Conservation (phyloP, 2,329 filamentous ascomycete genomes). For the Venturia pyrina region DNA sequence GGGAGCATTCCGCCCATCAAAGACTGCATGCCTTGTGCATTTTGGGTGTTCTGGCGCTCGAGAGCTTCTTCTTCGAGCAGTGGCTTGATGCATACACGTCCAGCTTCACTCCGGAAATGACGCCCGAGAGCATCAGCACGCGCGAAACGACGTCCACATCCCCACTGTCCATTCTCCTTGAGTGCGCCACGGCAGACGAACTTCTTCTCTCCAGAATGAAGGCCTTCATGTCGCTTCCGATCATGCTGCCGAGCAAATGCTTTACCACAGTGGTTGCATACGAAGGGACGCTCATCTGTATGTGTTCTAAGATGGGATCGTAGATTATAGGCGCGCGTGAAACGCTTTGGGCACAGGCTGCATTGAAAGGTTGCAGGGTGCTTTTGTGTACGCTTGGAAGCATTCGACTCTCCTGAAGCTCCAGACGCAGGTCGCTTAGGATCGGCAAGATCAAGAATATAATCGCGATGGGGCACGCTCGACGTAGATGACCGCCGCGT, state of each 20-base stretch:
- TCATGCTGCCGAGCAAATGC: constrained; percentile 97
- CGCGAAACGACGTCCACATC: constrained; percentile 85
- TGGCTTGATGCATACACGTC: constrained; percentile 94
- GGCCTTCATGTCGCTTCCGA: constrained; percentile 88
- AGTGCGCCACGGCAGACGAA: constrained; percentile 93
- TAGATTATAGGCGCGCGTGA: constrained; percentile 92
- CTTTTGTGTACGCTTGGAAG: constrained; percentile 80
- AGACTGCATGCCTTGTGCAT: not conserved
- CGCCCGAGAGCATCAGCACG: constrained; percentile 88
- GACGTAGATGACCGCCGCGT: constrained; percentile 41
- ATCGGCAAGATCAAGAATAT: constrained; percentile 86
- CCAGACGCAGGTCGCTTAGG: constrained; percentile 63
- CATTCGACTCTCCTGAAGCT: constrained; percentile 12
- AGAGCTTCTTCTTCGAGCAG: constrained; percentile 88
- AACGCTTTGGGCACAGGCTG: constrained; percentile 83
- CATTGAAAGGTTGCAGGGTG: constrained; percentile 97
- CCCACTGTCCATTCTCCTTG: constrained; percentile 76
- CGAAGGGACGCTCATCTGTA: constrained; percentile 93
- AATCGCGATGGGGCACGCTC: constrained; percentile 50
- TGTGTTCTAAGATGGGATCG: constrained; percentile 92
- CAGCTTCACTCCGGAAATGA: constrained; percentile 92
- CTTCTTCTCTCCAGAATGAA: constrained; percentile 97
- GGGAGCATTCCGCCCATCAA: constrained; percentile 16
- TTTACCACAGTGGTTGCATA: constrained; percentile 93
- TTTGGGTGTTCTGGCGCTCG: constrained; percentile 37